Base-by-base conservation (phyloP, 1,284 basidiomycete genomes). In the Spongiforma sp. region DNA sequence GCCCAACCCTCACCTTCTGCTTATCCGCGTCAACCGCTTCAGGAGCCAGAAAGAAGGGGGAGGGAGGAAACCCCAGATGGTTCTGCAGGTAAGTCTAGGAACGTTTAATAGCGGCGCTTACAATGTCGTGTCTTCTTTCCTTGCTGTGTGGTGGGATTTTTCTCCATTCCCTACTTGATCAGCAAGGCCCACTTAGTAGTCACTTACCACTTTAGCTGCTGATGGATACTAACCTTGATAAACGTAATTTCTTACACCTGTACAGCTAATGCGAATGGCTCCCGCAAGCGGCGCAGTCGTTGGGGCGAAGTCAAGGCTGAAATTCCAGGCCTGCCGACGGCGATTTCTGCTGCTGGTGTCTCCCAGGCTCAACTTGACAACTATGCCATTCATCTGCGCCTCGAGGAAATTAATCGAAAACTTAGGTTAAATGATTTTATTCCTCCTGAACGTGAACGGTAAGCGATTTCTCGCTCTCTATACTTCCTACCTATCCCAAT, bases 371-470 rank as follows among this genome's bases (percentile, higher is more conserved):
- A 98, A 77, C 89, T 99, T 61, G 96, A 98, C 80, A 96, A 95
- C 74, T 98, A 99, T 77, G 94, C 95, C 57, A 96, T 95, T 65
- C 94, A 96, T 74, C 84, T 98, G 58, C 87, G 98, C 63, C 83
- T 99, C 62, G 98, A 99, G 79, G 98, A 99, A 81, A 99, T 99
- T 76, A 95, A 96, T 71, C 88, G 94, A 72, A 98, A 98, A 80
- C 84, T 99, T 33, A 85, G 95, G 60, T 83, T 95, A 62, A 98
- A 98, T 69, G 95, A 99, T 74, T 96, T 96, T 69, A 89, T 99
- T 59, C 98, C 98, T 50, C 95, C 98, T 39, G 97, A 99, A 70
- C 88, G 93, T 66, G 96, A 98, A 83, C 87, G 95, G 93, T 90
- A 71, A 53, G 82, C 60, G 4, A 39, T 43, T 54, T 56, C 39